Percentiles rank a stretch among this genome's conserved stretches.
These are phyloP conservation scores for Poteriospumella lacustris DNA, from an alignment of 108 stramenopile genomes.

Conservation along the genomic window DNA sequence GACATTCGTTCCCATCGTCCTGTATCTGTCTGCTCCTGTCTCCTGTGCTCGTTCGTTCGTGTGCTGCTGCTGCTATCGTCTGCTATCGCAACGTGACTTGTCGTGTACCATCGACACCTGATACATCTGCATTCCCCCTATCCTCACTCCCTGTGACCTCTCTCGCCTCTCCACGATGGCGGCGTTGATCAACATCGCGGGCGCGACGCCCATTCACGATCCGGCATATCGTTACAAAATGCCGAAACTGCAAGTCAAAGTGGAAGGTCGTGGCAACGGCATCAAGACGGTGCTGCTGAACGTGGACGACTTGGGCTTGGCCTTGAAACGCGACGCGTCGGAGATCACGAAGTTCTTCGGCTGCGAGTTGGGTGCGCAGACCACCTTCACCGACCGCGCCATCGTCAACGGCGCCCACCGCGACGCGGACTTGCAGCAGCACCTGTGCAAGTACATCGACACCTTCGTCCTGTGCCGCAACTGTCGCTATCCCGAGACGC, in stretches of 20 bases:
- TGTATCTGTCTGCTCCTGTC: no score
- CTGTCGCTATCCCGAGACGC: conserved; percentile 90
- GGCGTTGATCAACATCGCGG: conserved; percentile 71
- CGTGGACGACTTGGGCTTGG: conserved; percentile 73
- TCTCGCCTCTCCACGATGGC: no score
- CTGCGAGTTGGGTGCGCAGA: conserved; percentile 93
- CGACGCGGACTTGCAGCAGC: conserved; percentile 74
- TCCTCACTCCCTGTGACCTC: no score
- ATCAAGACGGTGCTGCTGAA: conserved; percentile 96
- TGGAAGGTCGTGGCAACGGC: conserved; percentile 97
- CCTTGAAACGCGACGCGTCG: conserved; percentile 74
- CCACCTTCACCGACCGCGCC: conserved; percentile 86
- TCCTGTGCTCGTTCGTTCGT: no score
- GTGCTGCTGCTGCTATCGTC: no score
- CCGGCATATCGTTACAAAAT: conserved; percentile 94
- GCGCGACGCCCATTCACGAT: conserved; percentile 77
- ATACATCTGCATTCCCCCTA: no score
- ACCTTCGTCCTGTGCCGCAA: conserved; percentile 92
- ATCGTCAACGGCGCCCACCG: conserved; percentile 95
- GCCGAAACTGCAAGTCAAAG: conserved; percentile 87
- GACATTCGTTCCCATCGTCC: no score
- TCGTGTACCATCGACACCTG: no score
- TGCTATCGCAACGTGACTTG: no score
- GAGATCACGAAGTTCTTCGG: conserved; percentile 92
- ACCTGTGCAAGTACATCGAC: conserved; percentile 86